Percentiles rank a stretch among this genome's conserved stretches.
Evolutionary conservation across 2,329 filamentous ascomycete genomes (phyloP).

Genomic region (Camillea tinctor): DNA sequence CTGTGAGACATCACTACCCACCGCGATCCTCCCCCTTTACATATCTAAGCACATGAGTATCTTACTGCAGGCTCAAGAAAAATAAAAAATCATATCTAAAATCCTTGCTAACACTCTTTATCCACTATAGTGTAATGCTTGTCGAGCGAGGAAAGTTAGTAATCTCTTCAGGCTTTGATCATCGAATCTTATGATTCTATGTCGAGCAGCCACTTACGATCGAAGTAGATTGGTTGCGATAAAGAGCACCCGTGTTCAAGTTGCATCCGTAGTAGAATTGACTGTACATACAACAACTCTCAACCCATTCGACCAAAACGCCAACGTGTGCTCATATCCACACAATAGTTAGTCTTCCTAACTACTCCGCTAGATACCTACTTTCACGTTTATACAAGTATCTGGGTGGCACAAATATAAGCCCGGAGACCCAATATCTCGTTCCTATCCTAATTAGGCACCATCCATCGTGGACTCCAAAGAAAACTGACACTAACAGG

Average conservation of each 20-base stretch:
- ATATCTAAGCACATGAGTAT: not conserved
- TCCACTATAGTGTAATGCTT: not conserved
- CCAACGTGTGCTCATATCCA: not conserved
- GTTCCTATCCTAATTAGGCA: no score
- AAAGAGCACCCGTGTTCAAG: not conserved
- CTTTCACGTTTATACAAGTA: not conserved
- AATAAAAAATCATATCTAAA: not conserved
- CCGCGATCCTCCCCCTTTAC: not conserved
- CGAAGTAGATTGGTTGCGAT: not conserved
- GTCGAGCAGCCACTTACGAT: not conserved
- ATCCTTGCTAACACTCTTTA: not conserved
- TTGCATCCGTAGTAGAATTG: not conserved
- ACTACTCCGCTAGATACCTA: not conserved
- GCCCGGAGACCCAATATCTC: no score
- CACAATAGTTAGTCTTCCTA: not conserved
- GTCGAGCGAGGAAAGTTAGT: not conserved
- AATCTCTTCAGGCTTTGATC: not conserved
- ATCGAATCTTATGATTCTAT: not conserved
- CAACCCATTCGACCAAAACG: not conserved
- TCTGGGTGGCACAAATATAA: no score
- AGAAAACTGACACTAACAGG: not conserved
- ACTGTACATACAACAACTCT: not conserved
- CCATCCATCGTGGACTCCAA: not conserved
- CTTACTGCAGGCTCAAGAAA: no score
- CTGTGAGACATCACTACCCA: not conserved